Evolutionary conservation across 2,329 filamentous ascomycete genomes (phyloP).

Genomic region (Exophiala spinifera): DNA sequence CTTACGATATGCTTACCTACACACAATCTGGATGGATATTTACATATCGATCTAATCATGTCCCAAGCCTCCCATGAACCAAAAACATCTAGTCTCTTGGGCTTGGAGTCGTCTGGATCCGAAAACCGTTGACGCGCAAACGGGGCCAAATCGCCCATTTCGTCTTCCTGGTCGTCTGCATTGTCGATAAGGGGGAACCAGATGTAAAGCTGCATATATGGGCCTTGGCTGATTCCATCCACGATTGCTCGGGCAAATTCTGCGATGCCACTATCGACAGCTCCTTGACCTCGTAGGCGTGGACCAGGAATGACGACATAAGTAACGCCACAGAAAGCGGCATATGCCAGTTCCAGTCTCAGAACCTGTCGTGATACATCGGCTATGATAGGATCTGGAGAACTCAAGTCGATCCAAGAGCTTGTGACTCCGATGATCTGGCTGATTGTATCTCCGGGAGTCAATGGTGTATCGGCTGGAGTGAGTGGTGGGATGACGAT

Average conservation of each 20-base stretch:
- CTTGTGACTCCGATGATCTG: constrained; percentile 78
- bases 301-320: constrained; percentile 82
- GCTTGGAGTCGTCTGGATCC: constrained; percentile 31
- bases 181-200: constrained; percentile 81
- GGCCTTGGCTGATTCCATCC: constrained; percentile 71
- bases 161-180: constrained; percentile 52
- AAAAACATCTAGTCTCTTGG: constrained; percentile 64
- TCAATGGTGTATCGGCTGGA: constrained; percentile 59
- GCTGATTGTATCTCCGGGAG: constrained; percentile 74
- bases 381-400: constrained; percentile 75
- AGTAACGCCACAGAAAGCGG: constrained; percentile 86
- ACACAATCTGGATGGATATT: constrained; percentile 75
- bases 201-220: constrained; percentile 75
- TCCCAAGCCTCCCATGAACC: constrained; percentile 94
- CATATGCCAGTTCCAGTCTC: constrained; percentile 88
- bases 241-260: constrained; percentile 83
- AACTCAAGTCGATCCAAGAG: constrained; percentile 88
- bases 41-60: constrained; percentile 76
- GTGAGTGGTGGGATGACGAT: constrained; percentile 42
- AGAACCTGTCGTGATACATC: constrained; percentile 86
- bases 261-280: constrained; percentile 50
- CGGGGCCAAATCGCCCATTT: constrained; percentile 44
- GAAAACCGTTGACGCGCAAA: constrained; percentile 44
- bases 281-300: constrained; percentile 57
- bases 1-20: constrained; percentile 65